phyloP scores from a whole-genome alignment of 2,329 filamentous ascomycete genomes.

The Byssoonygena ceratinophila region DNA sequence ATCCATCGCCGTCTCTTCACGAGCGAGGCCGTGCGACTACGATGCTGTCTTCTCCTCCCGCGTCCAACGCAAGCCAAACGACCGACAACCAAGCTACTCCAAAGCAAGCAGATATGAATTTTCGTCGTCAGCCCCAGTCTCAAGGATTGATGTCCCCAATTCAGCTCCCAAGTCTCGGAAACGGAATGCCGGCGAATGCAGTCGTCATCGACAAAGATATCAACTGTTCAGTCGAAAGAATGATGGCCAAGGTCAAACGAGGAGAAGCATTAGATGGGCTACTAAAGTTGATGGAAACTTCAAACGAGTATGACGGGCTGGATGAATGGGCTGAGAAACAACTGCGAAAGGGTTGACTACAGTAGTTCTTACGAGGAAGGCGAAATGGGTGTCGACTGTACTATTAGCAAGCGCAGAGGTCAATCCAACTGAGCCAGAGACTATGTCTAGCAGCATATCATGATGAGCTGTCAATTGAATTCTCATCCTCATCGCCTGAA shows the following conservation, averaged over 20 bases:
- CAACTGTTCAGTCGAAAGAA: constrained; percentile 17
- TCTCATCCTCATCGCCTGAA: no score
- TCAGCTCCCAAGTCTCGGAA: constrained; percentile 29
- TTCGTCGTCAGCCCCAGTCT: neutral
- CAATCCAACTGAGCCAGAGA: neutral
- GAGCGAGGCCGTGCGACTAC: constrained; percentile 7
- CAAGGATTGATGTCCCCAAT: constrained; percentile 23
- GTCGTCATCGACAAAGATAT: constrained; percentile 14
- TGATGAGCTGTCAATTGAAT: no score
- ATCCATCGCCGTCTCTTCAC: constrained; percentile 6
- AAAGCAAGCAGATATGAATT: constrained; percentile 18
- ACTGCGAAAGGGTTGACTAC: neutral
- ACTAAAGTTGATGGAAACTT: constrained; percentile 32
- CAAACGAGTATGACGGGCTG: constrained; percentile 21
- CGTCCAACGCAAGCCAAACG: constrained; percentile 14
- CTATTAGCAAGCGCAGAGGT: neutral
- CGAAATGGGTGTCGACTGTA: neutral
- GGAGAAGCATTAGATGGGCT: constrained; percentile 33
- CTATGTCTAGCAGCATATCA: no score
- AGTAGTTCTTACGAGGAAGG: neutral
- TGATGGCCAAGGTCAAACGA: constrained; percentile 22
- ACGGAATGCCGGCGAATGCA: constrained; percentile 13
- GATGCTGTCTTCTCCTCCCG: constrained; percentile 18
- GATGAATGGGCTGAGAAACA: constrained; percentile 12
- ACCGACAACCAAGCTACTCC: constrained; percentile 14